Base-by-base conservation (phyloP, 257 asterid species). In the Solanum corneliomulleri region DNA sequence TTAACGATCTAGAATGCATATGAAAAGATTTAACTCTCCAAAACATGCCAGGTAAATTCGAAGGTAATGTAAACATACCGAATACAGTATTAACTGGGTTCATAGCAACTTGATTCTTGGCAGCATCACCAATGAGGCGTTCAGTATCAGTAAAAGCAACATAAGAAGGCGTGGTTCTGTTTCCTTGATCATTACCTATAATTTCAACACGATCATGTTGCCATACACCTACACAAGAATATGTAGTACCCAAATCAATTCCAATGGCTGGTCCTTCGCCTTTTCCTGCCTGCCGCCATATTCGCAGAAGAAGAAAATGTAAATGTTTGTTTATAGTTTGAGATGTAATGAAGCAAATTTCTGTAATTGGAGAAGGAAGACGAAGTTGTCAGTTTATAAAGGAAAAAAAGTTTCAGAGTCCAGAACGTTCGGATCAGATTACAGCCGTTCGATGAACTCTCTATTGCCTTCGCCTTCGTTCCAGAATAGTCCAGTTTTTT, bases 211-310 rank as follows among this genome's bases (percentile, higher is more conserved):
- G 82, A 47, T 89, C 90, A 49, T 82, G 90, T 25, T 89, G 91
- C 91, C 91, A 89, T 33, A 89, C 90, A 18, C 89, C 91, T n/a
- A 89, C 91, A 68, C 91, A 89, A 0, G 91, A 89, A 9, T 89
- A 89, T 2, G 91, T 87, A 1, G 90, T 89, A 9, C 91, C 91
- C 71, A 89, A 74, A 37, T 89, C 91, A 72, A 89, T 87, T 6
- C 91, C 91, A 47, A 89, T 89, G 0, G 91, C 91, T 20, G 88
- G 91, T 0, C 91, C 88, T 85, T 89, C 91, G n/a, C 88, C 85
- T 77, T 89, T 87, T 8, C 86, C 84, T 0, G 87, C 90, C 89
- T n/a, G 88, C 86, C 29, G 35, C 35, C 35, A 33, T 33, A 33
- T 33, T 33, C 35, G 11, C 47, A 27, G 39, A 37, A 12, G 41